These are phyloP conservation scores for Protomyces inundatus DNA, from an alignment of 1,139 yeast species.

Conservation along the genomic window DNA sequence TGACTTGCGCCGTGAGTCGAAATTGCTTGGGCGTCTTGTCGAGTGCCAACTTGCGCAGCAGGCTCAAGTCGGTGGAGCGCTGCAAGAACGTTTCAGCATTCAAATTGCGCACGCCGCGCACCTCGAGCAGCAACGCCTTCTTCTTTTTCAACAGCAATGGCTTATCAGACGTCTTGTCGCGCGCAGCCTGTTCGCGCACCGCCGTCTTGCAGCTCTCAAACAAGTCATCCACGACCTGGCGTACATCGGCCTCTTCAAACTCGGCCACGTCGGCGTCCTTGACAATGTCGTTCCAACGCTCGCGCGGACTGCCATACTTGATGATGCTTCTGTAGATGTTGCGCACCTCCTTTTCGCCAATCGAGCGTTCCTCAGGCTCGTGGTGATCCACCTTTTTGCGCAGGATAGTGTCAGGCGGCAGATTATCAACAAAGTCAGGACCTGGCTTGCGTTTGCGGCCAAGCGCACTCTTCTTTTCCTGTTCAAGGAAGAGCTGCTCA, in stretches of 20 bases:
- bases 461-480: constrained; percentile 74
- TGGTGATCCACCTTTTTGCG: constrained; percentile 39
- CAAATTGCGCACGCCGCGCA: constrained; percentile 77
- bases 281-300: constrained; percentile 81
- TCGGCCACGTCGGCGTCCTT: constrained; percentile 86
- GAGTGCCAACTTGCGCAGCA: constrained; percentile 55
- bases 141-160: constrained; percentile 57
- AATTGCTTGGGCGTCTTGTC: constrained; percentile 54
- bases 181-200: constrained; percentile 61
- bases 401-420: constrained; percentile 40
- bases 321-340: constrained; percentile 78
- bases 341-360: constrained; percentile 83
- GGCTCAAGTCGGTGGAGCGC: constrained; percentile 75
- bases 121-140: constrained; percentile 84
- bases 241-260: constrained; percentile 76
- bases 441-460: constrained; percentile 32
- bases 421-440: constrained; percentile 31
- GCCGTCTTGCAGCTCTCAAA: constrained; percentile 56
- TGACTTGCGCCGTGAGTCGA: constrained; percentile 57
- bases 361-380: constrained; percentile 37
- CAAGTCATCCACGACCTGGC: constrained; percentile 69
- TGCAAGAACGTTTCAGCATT: constrained; percentile 84
- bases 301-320: constrained; percentile 71
- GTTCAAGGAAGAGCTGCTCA: constrained; percentile 80
- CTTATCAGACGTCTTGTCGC: constrained; percentile 52